A percentile compares a stretch with the other conserved stretches of the same genome.
Conservation (phyloP, 169 alveolate genomes). For the Plasmodium sp. region DNA sequence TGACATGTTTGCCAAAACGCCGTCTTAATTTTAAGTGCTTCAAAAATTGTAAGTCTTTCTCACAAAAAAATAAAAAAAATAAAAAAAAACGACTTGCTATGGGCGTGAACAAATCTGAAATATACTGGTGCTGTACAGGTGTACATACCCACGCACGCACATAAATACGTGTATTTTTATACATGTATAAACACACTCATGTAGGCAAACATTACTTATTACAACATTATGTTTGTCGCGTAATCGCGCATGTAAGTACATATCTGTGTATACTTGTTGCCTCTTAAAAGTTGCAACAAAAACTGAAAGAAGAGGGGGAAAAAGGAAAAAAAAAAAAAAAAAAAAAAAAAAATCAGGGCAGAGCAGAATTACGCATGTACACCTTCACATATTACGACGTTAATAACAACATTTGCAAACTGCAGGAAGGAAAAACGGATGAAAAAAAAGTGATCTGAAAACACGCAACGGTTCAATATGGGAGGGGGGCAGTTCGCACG, state of each 20-base stretch:
- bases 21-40: neutral
- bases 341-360: neutral
- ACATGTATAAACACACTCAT: neutral
- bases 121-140: neutral
- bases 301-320: neutral
- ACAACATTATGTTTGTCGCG: neutral
- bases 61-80: neutral
- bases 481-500: neutral
- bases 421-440: neutral
- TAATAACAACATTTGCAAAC: neutral
- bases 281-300: neutral
- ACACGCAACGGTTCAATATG: neutral
- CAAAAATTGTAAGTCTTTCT: neutral
- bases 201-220: neutral
- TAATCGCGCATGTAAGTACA: neutral
- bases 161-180: neutral
- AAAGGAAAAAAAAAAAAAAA: neutral
- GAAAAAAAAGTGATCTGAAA: neutral
- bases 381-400: neutral
- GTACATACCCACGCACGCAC: constrained; percentile 6
- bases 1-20: neutral
- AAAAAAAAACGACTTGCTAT: neutral
- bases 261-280: neutral
- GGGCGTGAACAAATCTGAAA: neutral
- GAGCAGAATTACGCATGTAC: neutral